Evolutionary conservation across 768 basidiomycete species (phyloP).

Genomic region (Lanmaoa pseudosensibilis): DNA sequence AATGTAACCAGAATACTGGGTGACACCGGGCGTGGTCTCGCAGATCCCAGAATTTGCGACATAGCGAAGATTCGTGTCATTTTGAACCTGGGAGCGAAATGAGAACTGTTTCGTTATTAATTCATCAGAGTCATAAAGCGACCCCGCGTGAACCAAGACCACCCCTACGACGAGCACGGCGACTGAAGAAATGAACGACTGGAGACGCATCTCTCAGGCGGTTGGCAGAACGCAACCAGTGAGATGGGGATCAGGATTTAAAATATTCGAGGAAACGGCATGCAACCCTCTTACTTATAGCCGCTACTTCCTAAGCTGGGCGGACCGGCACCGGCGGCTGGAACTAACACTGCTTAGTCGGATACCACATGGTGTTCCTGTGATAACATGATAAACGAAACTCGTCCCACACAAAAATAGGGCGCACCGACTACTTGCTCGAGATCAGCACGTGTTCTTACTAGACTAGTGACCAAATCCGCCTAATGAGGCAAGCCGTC

Average conservation of each 20-base stretch:
- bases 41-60: slow-evolving; percentile 61
- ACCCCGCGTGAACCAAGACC: not conserved
- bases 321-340: no score
- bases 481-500: no score
- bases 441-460: no score
- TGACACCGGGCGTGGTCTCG: slow-evolving; percentile 62
- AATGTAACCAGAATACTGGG: slow-evolving; percentile 62
- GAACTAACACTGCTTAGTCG: no score
- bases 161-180: not conserved
- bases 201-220: slow-evolving; percentile 22
- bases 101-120: not conserved
- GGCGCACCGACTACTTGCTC: not conserved
- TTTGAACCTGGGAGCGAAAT: slow-evolving; percentile 21
- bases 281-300: not conserved
- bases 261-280: not conserved
- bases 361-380: not conserved
- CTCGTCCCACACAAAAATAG: not conserved
- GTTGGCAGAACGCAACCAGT: not conserved
- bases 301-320: no score
- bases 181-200: not conserved
- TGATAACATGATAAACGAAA: no score
- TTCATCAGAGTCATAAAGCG: not conserved
- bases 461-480: no score
- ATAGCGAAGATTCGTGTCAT: slow-evolving; percentile 42
- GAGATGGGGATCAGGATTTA: not conserved